Evolutionary conservation across 768 basidiomycete species (phyloP), one percentile per base, ranked within the genome.

Genomic region (Zangia roseola): DNA sequence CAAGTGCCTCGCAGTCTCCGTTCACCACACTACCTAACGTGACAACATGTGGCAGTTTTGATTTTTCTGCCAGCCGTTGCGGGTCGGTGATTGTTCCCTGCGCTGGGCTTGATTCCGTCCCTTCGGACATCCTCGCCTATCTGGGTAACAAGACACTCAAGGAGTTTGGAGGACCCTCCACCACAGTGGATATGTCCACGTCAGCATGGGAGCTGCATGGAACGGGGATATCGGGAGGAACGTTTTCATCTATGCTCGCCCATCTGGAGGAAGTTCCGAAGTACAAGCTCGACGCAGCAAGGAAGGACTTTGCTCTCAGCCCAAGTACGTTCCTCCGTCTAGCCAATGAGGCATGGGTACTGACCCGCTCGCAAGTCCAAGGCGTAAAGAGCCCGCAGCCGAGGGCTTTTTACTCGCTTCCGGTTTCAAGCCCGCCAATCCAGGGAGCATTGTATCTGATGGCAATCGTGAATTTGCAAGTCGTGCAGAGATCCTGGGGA

Each of bases 101-200:
- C 2, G 88, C 83, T 45, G 92, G 86, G 2, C 76, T 88, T 51
- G 89, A 91, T 63, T 91, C 88, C 2, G 59, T 91, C 24, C 89
- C 89, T 4, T 81, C 84, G 4, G 92, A 97, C 61, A 63, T 87
- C 37, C 67, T 79, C 10, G 79, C 82, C 0, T 85, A 82, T 67
- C 69, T 91, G 40, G 78, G 87, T 16, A 84, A 84, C 49, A 82
- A 79, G 57, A 83, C 83, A 0, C 76, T 94, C 44, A 84, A 85
- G 64, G 60, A 71, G 10, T 61, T 68, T 42, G 68, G 61, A 5
- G 71, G 72, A 6, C 54, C 70, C 0, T 57, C 65, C 10, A 51
- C 71, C 0, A 60, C 69, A 17, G 71, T 82, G n/a, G 81, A 77
- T 8, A 62, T 72, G 2, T 90, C 89, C 3, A 74, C 76, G 3